A percentile compares a stretch with the other conserved stretches of the same genome.
These are phyloP conservation scores for Diplosphaera chodatii DNA, from an alignment of 139 green algal genomes.

Conservation along the genomic window DNA sequence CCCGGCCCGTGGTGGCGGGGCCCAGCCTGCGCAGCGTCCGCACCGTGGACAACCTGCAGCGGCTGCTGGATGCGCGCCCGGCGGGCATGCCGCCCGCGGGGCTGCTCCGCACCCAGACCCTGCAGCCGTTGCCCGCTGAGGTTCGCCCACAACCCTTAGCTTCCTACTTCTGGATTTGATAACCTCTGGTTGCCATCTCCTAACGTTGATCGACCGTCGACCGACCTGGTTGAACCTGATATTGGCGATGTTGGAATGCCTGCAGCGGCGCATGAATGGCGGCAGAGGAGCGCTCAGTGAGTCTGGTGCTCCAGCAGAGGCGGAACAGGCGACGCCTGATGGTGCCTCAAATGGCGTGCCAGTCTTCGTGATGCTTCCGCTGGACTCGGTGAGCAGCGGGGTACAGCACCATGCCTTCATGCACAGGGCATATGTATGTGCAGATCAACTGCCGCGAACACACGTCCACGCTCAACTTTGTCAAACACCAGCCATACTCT, in stretches of 20 bases:
- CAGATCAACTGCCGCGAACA: too few relatives aligned
- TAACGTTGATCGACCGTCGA: too few relatives aligned
- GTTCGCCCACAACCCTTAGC: too few relatives aligned
- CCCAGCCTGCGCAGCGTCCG: not conserved
- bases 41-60: slow-evolving; percentile 1
- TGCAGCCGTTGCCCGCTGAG: not conserved
- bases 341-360: slow-evolving; percentile 18
- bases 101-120: not conserved
- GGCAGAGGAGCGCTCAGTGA: not conserved
- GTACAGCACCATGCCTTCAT: too few relatives aligned
- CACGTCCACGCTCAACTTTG: too few relatives aligned
- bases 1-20: not conserved
- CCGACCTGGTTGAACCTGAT: too few relatives aligned
- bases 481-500: too few relatives aligned
- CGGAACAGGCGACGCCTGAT: not conserved
- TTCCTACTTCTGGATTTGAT: too few relatives aligned
- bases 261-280: not conserved
- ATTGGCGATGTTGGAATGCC: too few relatives aligned
- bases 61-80: not conserved
- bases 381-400: slow-evolving; percentile 81
- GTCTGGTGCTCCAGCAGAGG: not conserved
- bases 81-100: not conserved
- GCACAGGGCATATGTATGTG: too few relatives aligned
- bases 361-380: slow-evolving; percentile 86
- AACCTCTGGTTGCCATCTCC: too few relatives aligned